Base-by-base conservation (phyloP, 1,139 yeast species). In the Diutina sp. region DNA sequence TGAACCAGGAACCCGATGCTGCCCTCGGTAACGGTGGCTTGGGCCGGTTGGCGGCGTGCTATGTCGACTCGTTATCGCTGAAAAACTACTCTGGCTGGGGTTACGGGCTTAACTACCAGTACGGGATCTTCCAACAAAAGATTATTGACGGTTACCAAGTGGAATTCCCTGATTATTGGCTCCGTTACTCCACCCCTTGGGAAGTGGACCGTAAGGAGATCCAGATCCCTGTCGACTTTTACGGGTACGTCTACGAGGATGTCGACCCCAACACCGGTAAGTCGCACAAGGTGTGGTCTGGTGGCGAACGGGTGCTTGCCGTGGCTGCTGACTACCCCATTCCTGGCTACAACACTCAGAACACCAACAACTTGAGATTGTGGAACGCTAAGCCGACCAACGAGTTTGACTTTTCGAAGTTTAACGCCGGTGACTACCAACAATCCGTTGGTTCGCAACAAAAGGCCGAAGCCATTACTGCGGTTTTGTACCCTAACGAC, bases 71-170 rank as follows among this genome's bases (percentile, higher is more conserved):
- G 0, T 74, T 91, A 67, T 83, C 95, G 45, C 84, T 96, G 7
- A 85, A 87, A 63, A 85, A 89, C 69, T 89, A 88, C 69, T 90
- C 95, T 41, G 96, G 96, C 56, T 90, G 97, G 97, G 98, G 97
- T 60, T 91, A 91, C 69, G 97, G 97, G 59, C 76, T 90, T 63
- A 85, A 95, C 67, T 90, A 90, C 72, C 91, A 90, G 70, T 90
- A 90, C 68, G 97, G 97, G 69, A 91, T 91, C 64, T 91, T 91
- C 72, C 82, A 90, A 64, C 98, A 91, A 72, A 84, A 85, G 69
- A 90, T 91, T 66, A 79, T 90, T 62, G 90, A 91, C 66, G 97
- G 97, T 16, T 88, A 88, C 71, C 97, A 91, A 72, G 95, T 90
- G 54, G 97, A 91, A 70, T 79, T 88, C 53, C 97, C 97, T 4